These are phyloP conservation scores for Pyrenula aspistea DNA, from an alignment of 495 filamentous ascomycete species.

Conservation along the genomic window DNA sequence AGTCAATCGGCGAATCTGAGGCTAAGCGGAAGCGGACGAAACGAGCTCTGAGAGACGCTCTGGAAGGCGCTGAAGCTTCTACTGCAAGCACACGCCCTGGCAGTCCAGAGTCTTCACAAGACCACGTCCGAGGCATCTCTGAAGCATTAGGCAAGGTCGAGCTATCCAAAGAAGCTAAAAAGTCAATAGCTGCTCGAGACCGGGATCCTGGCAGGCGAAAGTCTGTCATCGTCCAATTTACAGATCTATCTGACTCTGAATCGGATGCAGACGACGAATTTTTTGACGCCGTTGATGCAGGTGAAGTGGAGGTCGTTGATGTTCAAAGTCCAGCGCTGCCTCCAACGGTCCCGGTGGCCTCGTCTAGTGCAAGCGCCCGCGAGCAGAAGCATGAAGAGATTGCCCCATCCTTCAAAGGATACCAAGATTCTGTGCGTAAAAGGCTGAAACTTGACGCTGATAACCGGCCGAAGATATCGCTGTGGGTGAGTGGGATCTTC, in stretches of 20 bases:
- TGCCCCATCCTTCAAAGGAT: constrained; percentile 68
- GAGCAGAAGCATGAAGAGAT: constrained; percentile 47
- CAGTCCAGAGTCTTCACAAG: constrained; percentile 9
- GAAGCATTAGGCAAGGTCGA: constrained; percentile 5
- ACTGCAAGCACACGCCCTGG: constrained; percentile 24
- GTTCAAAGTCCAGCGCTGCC: constrained; percentile 37
- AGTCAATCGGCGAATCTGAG: constrained; percentile 77
- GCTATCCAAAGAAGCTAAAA: constrained; percentile 10
- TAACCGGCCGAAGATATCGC: constrained; percentile 81
- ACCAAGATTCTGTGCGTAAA: constrained; percentile 72
- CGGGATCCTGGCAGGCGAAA: constrained; percentile 31
- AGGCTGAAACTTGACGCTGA: constrained; percentile 84
- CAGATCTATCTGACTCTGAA: constrained; percentile 63
- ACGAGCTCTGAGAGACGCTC: constrained; percentile 73
- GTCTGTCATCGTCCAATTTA: constrained; percentile 47
- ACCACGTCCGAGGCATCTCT: constrained; percentile 2
- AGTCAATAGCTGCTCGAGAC: constrained; percentile 22
- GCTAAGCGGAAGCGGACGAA: constrained; percentile 83
- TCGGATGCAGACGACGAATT: constrained; percentile 86
- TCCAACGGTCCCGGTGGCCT: constrained; percentile 26
- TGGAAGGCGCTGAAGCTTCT: constrained; percentile 46
- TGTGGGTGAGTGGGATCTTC: constrained; percentile 61
- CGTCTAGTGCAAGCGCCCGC: constrained; percentile 32
- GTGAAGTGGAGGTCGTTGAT: constrained; percentile 68
- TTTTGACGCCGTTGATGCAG: constrained; percentile 92